A percentile compares a stretch with the other conserved stretches of the same genome.
phyloP scores from a whole-genome alignment of 2,329 filamentous ascomycete genomes.

The Hysterium pulicare region DNA sequence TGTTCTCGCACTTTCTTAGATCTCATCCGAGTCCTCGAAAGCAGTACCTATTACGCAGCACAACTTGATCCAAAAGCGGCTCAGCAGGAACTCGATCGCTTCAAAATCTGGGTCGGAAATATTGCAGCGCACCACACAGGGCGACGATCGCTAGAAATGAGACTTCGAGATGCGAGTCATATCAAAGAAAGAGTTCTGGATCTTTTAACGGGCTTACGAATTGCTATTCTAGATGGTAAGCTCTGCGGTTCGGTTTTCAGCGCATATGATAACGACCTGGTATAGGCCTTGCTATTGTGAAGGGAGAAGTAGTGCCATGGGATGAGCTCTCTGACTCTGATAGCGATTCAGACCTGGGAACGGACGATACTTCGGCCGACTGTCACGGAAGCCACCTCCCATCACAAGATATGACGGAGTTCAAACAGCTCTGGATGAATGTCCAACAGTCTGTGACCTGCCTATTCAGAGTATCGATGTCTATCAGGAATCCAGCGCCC shows the following conservation, averaged over 20 bases:
- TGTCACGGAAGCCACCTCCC: too few species aligned
- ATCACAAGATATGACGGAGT: slow-evolving; percentile 16
- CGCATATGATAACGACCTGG: too few species aligned
- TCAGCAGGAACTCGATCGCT: slow-evolving; percentile 22
- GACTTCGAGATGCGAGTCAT: slow-evolving; percentile 29
- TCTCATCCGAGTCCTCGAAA: too few species aligned
- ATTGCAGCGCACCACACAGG: slow-evolving; percentile 29
- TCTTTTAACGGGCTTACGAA: slow-evolving; percentile 19
- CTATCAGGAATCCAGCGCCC: slow-evolving; percentile 28
- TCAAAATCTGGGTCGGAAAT: slow-evolving; percentile 32
- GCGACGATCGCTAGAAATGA: slow-evolving; percentile 27
- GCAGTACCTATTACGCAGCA: too few species aligned
- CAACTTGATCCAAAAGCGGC: slow-evolving; percentile 10
- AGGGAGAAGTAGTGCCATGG: slow-evolving; percentile 13
- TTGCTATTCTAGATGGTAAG: slow-evolving; percentile 15
- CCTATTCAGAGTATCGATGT: slow-evolving; percentile 28
- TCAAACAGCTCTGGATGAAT: too few species aligned
- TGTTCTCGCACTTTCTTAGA: slow-evolving; percentile 1
- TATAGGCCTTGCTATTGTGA: too few species aligned
- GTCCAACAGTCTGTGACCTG: slow-evolving; percentile 27
- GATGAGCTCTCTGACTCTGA: slow-evolving; percentile 17
- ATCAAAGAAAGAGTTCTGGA: slow-evolving; percentile 18
- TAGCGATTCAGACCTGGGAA: too few species aligned
- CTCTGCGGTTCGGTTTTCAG: too few species aligned
- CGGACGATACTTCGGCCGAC: too few species aligned